Evolutionary conservation across 345 rosid species (phyloP), one percentile per base, ranked within the genome.

Genomic region (Gossypium thurberi): DNA sequence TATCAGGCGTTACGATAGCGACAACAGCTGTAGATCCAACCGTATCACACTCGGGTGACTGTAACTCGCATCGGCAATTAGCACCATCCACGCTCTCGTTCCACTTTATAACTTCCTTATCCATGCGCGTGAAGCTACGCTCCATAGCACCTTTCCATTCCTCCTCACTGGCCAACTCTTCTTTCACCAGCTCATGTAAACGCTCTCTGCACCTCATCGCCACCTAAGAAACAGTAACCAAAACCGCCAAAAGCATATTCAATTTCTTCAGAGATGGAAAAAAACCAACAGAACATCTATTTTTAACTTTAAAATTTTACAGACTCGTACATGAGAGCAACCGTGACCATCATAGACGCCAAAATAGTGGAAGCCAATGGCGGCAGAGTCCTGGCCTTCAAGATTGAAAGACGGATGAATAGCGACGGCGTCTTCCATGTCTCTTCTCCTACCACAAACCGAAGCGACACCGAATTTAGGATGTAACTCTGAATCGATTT

Each of bases 1-100:
- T 87, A 20, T 86, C 87, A 4, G 84, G 89, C 2, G 91, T 90
- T 44, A 95, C 71, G 50, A 95, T 80, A 0, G 98, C 89, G 48
- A 87, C 91, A 26, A 93, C 93, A 1, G 97, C 97, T 2, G 98
- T 95, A 9, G 99, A 93, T 68, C 99, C 99, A 1, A 88, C 98
- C 13, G 97, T 91, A 21, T 89, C 91, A 72, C 90, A 86, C 50
- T 86, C 88, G 2, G 94, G 94, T 0, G 88, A 71, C 53, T 81
- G 94, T 64, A 89, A 84, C 86, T 89, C 97, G 70, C 97, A 91
- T 28, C 86, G 78, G 20, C 97, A 91, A 13, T 63, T 82, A 3
- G 86, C 77, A 6, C 53, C 74, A 8, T 14, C 79, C 15, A 58
- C 25, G 15, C 42, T 78, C 3, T 78, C 72, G 37, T 72, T 80